Evolutionary conservation across 1,284 basidiomycete species (phyloP).

Genomic region (Porogramme epimiltina): DNA sequence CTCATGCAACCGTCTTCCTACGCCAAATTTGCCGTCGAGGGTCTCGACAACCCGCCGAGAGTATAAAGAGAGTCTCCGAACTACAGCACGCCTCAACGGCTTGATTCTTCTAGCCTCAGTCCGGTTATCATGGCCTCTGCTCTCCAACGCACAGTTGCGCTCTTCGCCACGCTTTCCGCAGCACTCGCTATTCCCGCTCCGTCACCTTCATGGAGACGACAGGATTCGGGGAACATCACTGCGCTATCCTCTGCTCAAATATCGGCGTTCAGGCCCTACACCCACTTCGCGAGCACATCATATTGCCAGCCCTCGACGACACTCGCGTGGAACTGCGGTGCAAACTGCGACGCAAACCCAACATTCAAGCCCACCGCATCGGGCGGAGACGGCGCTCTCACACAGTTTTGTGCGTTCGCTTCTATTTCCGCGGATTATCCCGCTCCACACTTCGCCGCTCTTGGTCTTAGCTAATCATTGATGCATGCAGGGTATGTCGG

Average conservation of each 20-base stretch:
- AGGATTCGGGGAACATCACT: slow-evolving; percentile 23
- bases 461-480: not conserved
- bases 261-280: slow-evolving; percentile 39
- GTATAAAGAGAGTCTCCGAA: no score
- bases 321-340: slow-evolving; percentile 38
- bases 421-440: not conserved
- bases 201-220: no score
- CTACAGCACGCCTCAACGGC: no score
- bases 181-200: no score
- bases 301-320: slow-evolving; percentile 37
- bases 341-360: slow-evolving; percentile 47
- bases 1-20: no score
- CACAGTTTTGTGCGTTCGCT: slow-evolving; percentile 50
- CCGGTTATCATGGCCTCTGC: no score
- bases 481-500: slow-evolving; percentile 44
- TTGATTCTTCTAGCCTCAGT: no score
- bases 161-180: no score
- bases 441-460: not conserved
- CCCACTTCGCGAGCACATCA: slow-evolving; percentile 39
- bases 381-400: slow-evolving; percentile 55
- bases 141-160: no score
- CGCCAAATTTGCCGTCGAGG: no score
- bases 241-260: slow-evolving; percentile 36
- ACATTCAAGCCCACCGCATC: slow-evolving; percentile 58
- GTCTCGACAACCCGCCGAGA: no score